phyloP scores from a whole-genome alignment of 495 filamentous ascomycete genomes.

The Rusavskia elegans region DNA sequence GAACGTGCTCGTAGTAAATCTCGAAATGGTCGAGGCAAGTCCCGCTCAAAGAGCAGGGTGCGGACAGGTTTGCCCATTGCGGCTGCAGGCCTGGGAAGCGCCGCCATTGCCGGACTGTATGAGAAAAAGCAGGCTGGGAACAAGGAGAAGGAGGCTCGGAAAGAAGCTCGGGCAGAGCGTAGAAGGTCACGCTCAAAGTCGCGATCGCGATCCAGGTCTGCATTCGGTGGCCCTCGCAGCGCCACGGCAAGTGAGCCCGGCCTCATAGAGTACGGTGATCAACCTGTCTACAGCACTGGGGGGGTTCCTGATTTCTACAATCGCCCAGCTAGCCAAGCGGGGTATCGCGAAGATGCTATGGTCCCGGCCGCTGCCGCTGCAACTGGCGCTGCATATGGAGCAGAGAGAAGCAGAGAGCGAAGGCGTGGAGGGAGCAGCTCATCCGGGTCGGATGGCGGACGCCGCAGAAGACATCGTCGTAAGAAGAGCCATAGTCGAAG shows the following conservation, averaged over 20 bases:
- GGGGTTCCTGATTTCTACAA: conserved; percentile 37
- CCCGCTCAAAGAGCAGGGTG: conserved; percentile 43
- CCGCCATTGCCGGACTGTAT: conserved; percentile 66
- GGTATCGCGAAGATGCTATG: conserved; percentile 21
- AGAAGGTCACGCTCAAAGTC: conserved; percentile 14
- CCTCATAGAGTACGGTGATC: conserved; percentile 69
- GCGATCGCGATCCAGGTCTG: conserved; percentile 39
- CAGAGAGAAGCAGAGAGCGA: conserved; percentile 22
- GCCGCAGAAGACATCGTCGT: conserved; percentile 23
- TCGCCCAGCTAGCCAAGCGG: conserved; percentile 23
- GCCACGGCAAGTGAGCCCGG: conserved; percentile 48
- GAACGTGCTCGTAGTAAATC: conserved; percentile 63
- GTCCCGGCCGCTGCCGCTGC: conserved; percentile 18
- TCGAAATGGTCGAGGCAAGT: conserved; percentile 29
- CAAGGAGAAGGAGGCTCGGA: conserved; percentile 36
- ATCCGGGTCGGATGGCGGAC: conserved; percentile 26
- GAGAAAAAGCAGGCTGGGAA: conserved; percentile 59
- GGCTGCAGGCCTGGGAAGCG: conserved; percentile 62
- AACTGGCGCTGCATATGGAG: conserved; percentile 15
- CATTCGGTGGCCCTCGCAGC: conserved; percentile 38
- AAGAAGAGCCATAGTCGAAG: conserved; percentile 39
- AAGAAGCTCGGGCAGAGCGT: conserved; percentile 26
- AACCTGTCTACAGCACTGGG: conserved; percentile 36
- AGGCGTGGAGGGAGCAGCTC: conserved; percentile 21
- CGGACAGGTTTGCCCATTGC: conserved; percentile 47